phyloP scores from a whole-genome alignment of 2,329 filamentous ascomycete genomes.

The Fusarium verrucosum region DNA sequence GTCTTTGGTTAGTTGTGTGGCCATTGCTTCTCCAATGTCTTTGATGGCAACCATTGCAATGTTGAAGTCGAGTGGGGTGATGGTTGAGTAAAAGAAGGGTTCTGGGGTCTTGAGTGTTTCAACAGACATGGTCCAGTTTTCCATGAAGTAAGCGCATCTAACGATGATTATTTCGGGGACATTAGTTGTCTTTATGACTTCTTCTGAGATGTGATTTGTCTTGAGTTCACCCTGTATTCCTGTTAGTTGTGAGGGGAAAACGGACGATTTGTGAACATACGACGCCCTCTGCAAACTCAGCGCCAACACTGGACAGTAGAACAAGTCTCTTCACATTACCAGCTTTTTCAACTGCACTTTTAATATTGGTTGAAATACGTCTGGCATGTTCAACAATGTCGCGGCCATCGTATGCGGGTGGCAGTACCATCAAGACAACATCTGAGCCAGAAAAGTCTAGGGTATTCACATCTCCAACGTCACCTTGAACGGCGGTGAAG shows the following conservation, averaged over 20 bases:
- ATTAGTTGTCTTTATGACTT: constrained; percentile 21
- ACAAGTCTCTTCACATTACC: constrained; percentile 45
- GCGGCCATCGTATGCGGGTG: constrained; percentile 41
- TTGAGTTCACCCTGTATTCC: constrained; percentile 49
- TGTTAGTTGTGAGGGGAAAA: neutral
- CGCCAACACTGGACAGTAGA: constrained; percentile 46
- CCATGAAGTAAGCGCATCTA: constrained; percentile 51
- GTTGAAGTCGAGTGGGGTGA: constrained; percentile 47
- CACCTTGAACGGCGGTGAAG: constrained; percentile 45
- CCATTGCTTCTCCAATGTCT: constrained; percentile 42
- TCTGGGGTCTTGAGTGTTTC: constrained; percentile 41
- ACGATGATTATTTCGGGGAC: constrained; percentile 46
- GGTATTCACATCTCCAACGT: constrained; percentile 42
- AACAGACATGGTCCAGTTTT: constrained; percentile 49
- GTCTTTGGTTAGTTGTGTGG: constrained; percentile 37
- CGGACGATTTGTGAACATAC: constrained; percentile 30
- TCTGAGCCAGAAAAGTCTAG: constrained; percentile 47
- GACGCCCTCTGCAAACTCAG: constrained; percentile 47
- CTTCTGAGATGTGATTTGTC: constrained; percentile 49
- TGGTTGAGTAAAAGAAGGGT: constrained; percentile 48
- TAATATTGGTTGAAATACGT: constrained; percentile 44
- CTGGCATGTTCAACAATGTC: constrained; percentile 37
- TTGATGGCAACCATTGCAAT: constrained; percentile 47
- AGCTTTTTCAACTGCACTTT: constrained; percentile 40
- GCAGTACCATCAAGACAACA: constrained; percentile 47